phyloP scores from a whole-genome alignment of 2,329 filamentous ascomycete species.

The Alternaria alternata region DNA sequence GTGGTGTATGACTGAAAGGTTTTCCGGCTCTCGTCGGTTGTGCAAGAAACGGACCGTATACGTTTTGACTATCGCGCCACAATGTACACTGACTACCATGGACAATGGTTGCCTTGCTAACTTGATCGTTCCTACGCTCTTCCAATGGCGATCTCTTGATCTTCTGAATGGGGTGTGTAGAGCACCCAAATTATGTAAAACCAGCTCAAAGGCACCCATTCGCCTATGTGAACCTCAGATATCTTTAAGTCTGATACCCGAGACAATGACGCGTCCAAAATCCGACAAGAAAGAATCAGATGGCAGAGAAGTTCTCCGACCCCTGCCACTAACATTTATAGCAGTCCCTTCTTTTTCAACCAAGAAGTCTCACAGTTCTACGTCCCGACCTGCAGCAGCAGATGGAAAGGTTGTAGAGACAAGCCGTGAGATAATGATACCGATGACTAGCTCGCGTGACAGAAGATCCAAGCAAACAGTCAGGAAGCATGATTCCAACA shows the following conservation, averaged over 20 bases:
- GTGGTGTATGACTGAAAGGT: background rate
- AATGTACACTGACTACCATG: no score
- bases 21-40: background rate
- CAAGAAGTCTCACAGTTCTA: background rate
- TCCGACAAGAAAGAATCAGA: background rate
- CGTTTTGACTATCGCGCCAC: background rate
- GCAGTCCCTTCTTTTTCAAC: background rate
- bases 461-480: background rate
- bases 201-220: background rate
- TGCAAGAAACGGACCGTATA: background rate
- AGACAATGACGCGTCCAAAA: background rate
- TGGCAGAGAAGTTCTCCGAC: background rate
- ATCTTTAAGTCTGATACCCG: fast-evolving
- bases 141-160: background rate
- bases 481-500: background rate
- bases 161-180: fast-evolving
- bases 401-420: background rate
- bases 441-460: background rate
- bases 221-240: no score
- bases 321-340: no score
- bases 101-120: background rate
- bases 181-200: fast-evolving
- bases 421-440: background rate
- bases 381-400: background rate
- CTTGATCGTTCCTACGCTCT: background rate